A percentile compares a stretch with the other conserved stretches of the same genome.
phyloP scores from a whole-genome alignment of 192 early-diverging fungal genomes.

The Backusella sp. region DNA sequence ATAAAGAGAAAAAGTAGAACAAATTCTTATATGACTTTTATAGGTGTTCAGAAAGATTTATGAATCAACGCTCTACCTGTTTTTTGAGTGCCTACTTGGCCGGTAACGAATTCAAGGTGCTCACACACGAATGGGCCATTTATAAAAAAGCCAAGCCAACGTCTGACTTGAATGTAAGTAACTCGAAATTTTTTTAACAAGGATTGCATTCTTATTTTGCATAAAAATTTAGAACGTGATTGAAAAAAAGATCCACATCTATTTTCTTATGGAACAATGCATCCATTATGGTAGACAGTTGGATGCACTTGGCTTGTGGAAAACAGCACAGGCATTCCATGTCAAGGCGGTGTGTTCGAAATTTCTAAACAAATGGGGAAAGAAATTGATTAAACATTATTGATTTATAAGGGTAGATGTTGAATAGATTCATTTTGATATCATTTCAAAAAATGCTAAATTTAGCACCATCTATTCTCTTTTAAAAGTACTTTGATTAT shows the following conservation, averaged over 20 bases:
- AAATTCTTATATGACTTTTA: not conserved
- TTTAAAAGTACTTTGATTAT: no score
- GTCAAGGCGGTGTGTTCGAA: conserved; percentile 28
- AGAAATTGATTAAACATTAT: conserved; percentile 20
- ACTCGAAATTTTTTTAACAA: no score
- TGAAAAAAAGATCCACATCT: conserved; percentile 49
- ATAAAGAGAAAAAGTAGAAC: no score
- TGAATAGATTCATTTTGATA: not conserved
- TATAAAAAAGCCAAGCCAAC: conserved; percentile 21
- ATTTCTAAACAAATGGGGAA: conserved; percentile 32
- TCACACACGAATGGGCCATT: conserved; percentile 45
- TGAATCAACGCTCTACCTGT: conserved; percentile 51
- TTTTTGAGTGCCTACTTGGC: conserved; percentile 48
- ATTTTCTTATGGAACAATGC: conserved; percentile 55
- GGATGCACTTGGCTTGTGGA: conserved; percentile 49
- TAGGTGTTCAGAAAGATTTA: conserved; percentile 54
- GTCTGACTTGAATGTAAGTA: conserved; percentile 43
- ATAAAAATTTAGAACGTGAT: conserved; percentile 48
- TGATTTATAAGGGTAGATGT: no score
- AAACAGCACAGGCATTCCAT: conserved; percentile 42
- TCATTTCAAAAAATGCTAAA: not conserved
- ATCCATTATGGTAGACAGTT: conserved; percentile 53
- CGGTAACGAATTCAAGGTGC: conserved; percentile 55
- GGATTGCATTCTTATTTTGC: conserved; percentile 5
- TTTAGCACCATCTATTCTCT: not conserved